Evolutionary conservation across 345 rosid species (phyloP).

Genomic region (Triadica sebifera): DNA sequence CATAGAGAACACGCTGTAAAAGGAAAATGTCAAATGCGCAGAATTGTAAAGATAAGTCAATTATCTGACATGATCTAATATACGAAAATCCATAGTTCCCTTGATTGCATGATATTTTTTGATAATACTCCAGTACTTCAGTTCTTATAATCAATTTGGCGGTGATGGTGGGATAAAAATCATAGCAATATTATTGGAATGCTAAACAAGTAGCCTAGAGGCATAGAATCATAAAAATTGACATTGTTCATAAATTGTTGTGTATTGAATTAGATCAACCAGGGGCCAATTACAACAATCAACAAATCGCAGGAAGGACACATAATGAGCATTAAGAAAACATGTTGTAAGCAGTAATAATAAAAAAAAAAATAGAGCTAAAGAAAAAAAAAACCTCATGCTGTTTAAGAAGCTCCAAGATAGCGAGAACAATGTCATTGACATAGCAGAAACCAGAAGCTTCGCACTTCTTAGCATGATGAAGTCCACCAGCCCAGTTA

Average conservation of each 20-base stretch:
- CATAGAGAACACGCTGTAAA: slow-evolving; percentile 63
- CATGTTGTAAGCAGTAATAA: too few species aligned
- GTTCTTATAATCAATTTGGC: too few species aligned
- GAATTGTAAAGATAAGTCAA: background rate
- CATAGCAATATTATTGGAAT: too few species aligned
- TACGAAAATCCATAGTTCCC: background rate
- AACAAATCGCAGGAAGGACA: background rate
- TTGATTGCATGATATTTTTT: background rate
- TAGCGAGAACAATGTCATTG: slow-evolving; percentile 68
- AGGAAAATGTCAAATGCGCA: background rate
- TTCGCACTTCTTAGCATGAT: slow-evolving; percentile 72
- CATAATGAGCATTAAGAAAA: background rate
- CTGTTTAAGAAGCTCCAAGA: slow-evolving; percentile 68
- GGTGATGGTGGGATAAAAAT: too few species aligned
- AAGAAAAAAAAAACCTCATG: slow-evolving; percentile 76
- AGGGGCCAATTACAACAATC: too few species aligned
- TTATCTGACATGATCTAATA: background rate
- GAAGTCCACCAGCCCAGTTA: slow-evolving; percentile 73
- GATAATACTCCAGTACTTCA: too few species aligned
- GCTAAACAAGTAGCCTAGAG: too few species aligned
- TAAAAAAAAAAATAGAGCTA: too few species aligned
- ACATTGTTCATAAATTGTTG: too few species aligned
- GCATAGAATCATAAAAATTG: too few species aligned
- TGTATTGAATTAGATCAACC: too few species aligned
- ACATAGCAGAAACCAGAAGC: too few species aligned